Evolutionary conservation across 805 yeast genomes (phyloP).

Genomic region (Candida nitratophila): DNA sequence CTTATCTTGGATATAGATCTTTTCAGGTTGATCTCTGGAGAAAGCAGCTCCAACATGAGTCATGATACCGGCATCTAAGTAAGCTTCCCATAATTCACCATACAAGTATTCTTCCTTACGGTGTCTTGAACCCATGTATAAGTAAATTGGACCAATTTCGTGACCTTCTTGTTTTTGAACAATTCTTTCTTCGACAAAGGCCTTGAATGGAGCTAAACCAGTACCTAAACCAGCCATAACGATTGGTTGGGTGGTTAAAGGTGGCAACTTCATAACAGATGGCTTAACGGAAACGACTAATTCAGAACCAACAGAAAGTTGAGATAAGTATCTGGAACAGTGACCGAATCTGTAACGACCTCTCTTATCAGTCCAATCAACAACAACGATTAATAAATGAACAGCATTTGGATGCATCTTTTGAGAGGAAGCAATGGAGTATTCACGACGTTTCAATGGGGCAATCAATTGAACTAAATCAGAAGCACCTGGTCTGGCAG

Average conservation of each 20-base stretch:
- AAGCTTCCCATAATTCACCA: slow-evolving; percentile 97
- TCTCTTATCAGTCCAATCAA: slow-evolving; percentile 85
- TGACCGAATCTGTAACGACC: slow-evolving; percentile 90
- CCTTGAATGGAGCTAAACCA: slow-evolving; percentile 97
- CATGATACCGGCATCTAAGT: slow-evolving; percentile 82
- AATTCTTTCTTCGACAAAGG: slow-evolving; percentile 89
- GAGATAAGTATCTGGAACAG: slow-evolving; percentile 85
- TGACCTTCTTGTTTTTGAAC: slow-evolving; percentile 88
- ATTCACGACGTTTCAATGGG: slow-evolving; percentile 93
- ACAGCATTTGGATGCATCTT: slow-evolving; percentile 85
- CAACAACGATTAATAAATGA: slow-evolving; percentile 88
- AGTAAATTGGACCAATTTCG: slow-evolving; percentile 81
- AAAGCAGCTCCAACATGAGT: slow-evolving; percentile 97
- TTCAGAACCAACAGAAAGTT: slow-evolving; percentile 72
- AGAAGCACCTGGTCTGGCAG: slow-evolving; percentile 70
- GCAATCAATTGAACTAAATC: slow-evolving; percentile 70
- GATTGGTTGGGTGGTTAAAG: slow-evolving; percentile 79
- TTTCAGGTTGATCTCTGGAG: slow-evolving; percentile 93
- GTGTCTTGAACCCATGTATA: slow-evolving; percentile 92
- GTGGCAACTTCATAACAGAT: slow-evolving; percentile 94
- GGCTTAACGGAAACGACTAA: slow-evolving; percentile 93
- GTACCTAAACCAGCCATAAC: slow-evolving; percentile 98
- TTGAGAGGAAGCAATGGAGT: slow-evolving; percentile 96
- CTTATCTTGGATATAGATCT: slow-evolving; percentile 91
- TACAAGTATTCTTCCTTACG: slow-evolving; percentile 90